Evolutionary conservation across 2,329 filamentous ascomycete species (phyloP).

Genomic region (Fusarium virguliforme): DNA sequence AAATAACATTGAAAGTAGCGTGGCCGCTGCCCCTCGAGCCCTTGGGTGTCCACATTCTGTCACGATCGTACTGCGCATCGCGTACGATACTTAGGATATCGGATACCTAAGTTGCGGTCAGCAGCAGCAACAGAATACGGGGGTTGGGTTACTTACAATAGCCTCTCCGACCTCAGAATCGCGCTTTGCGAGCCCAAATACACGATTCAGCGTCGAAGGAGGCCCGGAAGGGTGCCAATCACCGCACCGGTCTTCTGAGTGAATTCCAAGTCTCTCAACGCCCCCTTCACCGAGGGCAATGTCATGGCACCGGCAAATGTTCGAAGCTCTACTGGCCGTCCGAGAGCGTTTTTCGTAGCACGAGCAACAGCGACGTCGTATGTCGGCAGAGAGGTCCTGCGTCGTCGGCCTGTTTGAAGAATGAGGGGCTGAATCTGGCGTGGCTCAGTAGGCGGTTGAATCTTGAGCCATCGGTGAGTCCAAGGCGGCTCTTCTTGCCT

Average conservation of each 20-base stretch:
- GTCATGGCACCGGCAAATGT: constrained; percentile 6
- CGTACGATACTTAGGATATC: constrained; percentile 14
- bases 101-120: constrained; percentile 16
- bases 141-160: constrained; percentile 8
- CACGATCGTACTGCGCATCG: constrained; percentile 16
- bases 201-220: not conserved
- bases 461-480: constrained; percentile 11
- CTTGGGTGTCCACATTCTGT: constrained; percentile 9
- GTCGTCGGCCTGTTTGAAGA: not conserved
- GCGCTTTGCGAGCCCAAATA: constrained; percentile 1
- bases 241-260: constrained; percentile 9
- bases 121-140: not conserved
- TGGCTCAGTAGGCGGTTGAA: constrained; percentile 17
- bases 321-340: not conserved
- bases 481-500: constrained; percentile 3
- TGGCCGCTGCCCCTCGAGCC: not conserved
- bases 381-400: not conserved
- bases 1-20: constrained; percentile 2
- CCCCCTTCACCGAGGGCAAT: not conserved
- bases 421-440: constrained; percentile 2
- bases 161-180: constrained; percentile 19
- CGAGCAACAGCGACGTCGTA: constrained; percentile 6
- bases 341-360: not conserved
- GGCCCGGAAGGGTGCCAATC: constrained; percentile 1
- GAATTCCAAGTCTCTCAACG: constrained; percentile 19